Percentiles rank a stretch among this genome's conserved stretches.
Conservation (phyloP, 2,329 filamentous ascomycete species). For the Penicillium sp. region DNA sequence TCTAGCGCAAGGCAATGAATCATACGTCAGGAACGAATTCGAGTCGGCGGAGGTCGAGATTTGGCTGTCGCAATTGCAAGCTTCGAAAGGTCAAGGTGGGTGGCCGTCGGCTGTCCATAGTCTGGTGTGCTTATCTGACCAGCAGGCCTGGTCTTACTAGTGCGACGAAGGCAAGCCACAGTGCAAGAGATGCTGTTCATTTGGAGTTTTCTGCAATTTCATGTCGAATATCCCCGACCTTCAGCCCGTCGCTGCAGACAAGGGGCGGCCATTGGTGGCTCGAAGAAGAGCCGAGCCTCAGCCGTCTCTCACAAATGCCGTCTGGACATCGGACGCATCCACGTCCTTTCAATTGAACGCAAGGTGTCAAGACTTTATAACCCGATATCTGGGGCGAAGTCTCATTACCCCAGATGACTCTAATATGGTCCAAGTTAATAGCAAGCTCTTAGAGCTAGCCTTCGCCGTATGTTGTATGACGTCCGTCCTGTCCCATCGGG, state of each 20-base stretch:
- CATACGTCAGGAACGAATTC: slow-evolving; percentile 2
- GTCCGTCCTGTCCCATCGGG: not conserved
- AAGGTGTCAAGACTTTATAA: slow-evolving; percentile 45
- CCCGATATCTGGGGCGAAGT: slow-evolving; percentile 40
- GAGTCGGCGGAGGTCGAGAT: slow-evolving; percentile 40
- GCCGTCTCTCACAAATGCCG: slow-evolving; percentile 26
- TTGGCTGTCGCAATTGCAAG: slow-evolving; percentile 54
- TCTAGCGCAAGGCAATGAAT: too few species aligned
- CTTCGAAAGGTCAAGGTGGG: slow-evolving; percentile 50
- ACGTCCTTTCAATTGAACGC: slow-evolving; percentile 38
- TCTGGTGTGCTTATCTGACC: slow-evolving; percentile 8
- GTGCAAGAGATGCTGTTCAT: slow-evolving; percentile 46
- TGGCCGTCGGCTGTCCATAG: not conserved
- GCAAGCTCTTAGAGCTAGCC: slow-evolving; percentile 38
- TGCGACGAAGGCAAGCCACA: slow-evolving; percentile 49
- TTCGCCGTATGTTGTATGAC: slow-evolving; percentile 36
- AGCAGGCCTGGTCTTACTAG: slow-evolving; percentile 26
- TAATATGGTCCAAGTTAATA: slow-evolving; percentile 41
- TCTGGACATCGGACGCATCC: slow-evolving; percentile 39
- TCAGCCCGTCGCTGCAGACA: slow-evolving; percentile 32
- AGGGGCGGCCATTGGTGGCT: slow-evolving; percentile 16
- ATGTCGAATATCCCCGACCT: slow-evolving; percentile 38
- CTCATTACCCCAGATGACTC: slow-evolving; percentile 40
- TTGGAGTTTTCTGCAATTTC: slow-evolving; percentile 50
- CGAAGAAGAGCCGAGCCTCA: slow-evolving; percentile 21